Conservation (phyloP, 345 rosid genomes). For the Salix arbutifolia region DNA sequence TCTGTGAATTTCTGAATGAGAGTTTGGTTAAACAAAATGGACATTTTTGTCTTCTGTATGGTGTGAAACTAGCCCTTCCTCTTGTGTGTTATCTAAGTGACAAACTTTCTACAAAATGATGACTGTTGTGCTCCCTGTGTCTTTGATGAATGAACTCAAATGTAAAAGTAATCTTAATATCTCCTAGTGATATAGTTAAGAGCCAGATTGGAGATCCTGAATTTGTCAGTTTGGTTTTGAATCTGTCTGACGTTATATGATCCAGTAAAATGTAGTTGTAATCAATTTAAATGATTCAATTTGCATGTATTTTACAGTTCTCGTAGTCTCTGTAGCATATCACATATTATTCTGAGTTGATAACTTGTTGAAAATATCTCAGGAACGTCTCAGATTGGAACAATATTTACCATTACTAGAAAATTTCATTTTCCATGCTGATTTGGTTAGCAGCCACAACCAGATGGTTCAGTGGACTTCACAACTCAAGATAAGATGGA, state of each 20-base stretch:
- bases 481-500: slow-evolving; percentile 67
- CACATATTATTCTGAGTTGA: slow-evolving; percentile 12
- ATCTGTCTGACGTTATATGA: no score
- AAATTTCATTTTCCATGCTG: slow-evolving; percentile 51
- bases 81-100: background rate
- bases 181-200: background rate
- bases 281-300: background rate
- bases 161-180: background rate
- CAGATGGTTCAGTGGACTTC: slow-evolving; percentile 35
- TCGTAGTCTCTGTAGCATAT: background rate
- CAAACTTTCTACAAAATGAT: background rate
- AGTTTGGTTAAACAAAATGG: background rate
- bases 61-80: background rate
- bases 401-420: slow-evolving; percentile 61
- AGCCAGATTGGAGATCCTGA: background rate
- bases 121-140: background rate
- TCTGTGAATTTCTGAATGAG: background rate
- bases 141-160: background rate
- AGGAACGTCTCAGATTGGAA: slow-evolving; percentile 67
- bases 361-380: slow-evolving; percentile 15
- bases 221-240: background rate
- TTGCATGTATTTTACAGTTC: background rate
- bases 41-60: background rate
- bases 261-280: background rate
- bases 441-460: slow-evolving; percentile 29